Evolutionary conservation across 2,329 filamentous ascomycete species (phyloP), one percentile per base, ranked within the genome.

Genomic region (Fusarium clavum): DNA sequence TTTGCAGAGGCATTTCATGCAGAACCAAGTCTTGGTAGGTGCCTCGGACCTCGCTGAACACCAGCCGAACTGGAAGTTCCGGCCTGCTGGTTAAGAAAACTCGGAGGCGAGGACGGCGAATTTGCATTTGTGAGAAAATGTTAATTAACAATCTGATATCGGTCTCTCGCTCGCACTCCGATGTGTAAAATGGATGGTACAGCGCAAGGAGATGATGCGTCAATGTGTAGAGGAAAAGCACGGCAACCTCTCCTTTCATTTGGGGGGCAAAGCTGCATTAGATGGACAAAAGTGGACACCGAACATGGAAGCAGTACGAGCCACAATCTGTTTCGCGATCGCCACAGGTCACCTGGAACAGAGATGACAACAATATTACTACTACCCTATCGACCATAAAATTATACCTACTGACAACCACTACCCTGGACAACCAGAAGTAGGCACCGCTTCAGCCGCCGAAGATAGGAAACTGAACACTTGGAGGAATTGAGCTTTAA

Each of bases 1-100:
- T 63, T 0, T 57, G 14, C 22, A 66, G 22, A 1, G 74, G 64
- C 27, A 82, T 75, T 20, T 81, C 68, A 32, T 84, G 79, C 9
- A 84, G 78, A 6, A 78, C 66, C 78, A 77, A 2, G 48, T 73
- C 24, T 30, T 68, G 59, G 22, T 74, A 64, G 0, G 27, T 25
- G 18, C 72, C 74, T 1, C 69, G 34, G 13, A 79, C 72, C 18
- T 71, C 18, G 1, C 59, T 61, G 51, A 85, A 83, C 0, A 79
- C 77, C 12, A 80, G 68, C 1, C 79, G 78, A 48, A 83, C 76
- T 0, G 77, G 78, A 8, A 81, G 53, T 32, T 84, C 79, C 0
- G 82, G 81, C 38, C 83, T 74, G 56, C 81, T 84, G 0, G 82
- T 84, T 2, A 84, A 29, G 46, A 84, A 81, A 4, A 81, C 58